These are phyloP conservation scores for Strobilomyces echinocephalus DNA, from an alignment of 768 basidiomycete genomes.

Conservation along the genomic window DNA sequence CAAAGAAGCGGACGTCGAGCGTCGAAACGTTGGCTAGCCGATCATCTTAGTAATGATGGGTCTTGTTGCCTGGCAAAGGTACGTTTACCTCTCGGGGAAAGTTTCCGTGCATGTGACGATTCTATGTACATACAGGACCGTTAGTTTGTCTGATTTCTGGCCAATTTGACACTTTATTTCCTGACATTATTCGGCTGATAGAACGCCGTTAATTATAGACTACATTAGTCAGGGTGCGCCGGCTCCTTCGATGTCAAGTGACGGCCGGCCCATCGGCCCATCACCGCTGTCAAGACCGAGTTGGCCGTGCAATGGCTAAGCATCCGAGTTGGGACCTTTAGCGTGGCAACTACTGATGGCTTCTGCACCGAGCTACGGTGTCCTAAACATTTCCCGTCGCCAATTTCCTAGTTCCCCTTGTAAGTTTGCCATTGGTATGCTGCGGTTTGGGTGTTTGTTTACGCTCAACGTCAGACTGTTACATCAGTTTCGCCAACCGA, in stretches of 20 bases:
- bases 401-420: neutral
- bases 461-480: neutral
- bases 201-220: neutral
- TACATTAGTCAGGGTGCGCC: neutral
- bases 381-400: neutral
- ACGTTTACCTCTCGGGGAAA: neutral
- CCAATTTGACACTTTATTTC: neutral
- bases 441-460: neutral
- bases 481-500: neutral
- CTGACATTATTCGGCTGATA: neutral
- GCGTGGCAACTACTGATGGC: neutral
- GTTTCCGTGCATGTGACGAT: neutral
- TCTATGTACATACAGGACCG: neutral
- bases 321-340: neutral
- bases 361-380: neutral
- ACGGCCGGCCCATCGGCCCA: neutral
- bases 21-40: neutral
- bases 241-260: neutral
- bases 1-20: neutral
- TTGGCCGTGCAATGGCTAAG: neutral
- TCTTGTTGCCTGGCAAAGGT: neutral
- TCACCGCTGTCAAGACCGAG: neutral
- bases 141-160: neutral
- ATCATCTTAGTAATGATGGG: neutral
- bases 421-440: neutral